Percentiles rank a stretch among this genome's conserved stretches.
These are phyloP conservation scores for Veloboletus limbatus DNA, from an alignment of 1,284 basidiomycete genomes.

Conservation along the genomic window DNA sequence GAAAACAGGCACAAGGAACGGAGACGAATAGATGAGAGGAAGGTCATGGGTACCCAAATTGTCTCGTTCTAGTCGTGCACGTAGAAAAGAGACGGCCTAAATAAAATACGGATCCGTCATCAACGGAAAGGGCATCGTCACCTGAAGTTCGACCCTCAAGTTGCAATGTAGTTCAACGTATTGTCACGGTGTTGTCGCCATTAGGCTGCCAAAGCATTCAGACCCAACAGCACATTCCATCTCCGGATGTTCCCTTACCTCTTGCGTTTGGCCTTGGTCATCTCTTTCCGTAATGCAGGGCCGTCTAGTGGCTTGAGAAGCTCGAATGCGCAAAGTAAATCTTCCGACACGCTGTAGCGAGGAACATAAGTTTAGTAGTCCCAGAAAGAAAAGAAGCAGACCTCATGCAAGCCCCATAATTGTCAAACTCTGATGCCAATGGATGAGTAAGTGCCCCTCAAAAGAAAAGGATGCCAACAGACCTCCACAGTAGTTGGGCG, in stretches of 20 bases:
- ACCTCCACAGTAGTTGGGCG: slow-evolving; percentile 98
- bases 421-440: slow-evolving; percentile 78
- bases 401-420: slow-evolving; percentile 97
- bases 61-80: slow-evolving; percentile 30
- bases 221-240: background rate
- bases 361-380: slow-evolving; percentile 12
- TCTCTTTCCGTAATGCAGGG: slow-evolving; percentile 94
- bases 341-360: slow-evolving; percentile 82
- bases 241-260: slow-evolving; percentile 50
- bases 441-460: slow-evolving; percentile 15
- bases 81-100: slow-evolving; percentile 22
- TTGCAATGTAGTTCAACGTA: background rate
- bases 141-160: slow-evolving; percentile 9
- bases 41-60: slow-evolving; percentile 21
- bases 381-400: slow-evolving; percentile 29
- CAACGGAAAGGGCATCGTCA: slow-evolving; percentile 7
- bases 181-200: slow-evolving; percentile 35
- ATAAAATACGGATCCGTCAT: slow-evolving; percentile 19
- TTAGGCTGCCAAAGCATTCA: slow-evolving; percentile 25
- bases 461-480: slow-evolving; percentile 20
- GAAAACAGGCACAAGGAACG: slow-evolving; percentile 14
- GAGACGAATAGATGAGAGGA: slow-evolving; percentile 5
- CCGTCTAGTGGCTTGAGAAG: slow-evolving; percentile 95
- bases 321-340: slow-evolving; percentile 96
- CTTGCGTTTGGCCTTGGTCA: slow-evolving; percentile 98